Base-by-base conservation (phyloP, 2,329 filamentous ascomycete species). In the Penicillium sp. region DNA sequence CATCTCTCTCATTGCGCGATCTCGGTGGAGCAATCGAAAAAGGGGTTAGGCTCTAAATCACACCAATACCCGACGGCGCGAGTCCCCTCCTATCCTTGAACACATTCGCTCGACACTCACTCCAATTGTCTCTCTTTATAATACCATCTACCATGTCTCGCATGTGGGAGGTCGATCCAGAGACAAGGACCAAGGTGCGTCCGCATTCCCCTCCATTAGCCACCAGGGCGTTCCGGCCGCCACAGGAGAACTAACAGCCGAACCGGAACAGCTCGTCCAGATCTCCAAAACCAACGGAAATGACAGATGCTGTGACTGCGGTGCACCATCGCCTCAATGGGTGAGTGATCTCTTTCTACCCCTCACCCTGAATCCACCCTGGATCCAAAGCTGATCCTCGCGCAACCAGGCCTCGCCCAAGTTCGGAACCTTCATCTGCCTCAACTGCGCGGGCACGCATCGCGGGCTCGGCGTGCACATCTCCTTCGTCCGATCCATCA, bases 101-200 rank as follows among this genome's bases (percentile, higher is more conserved):
- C 31, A 39, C 38, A 37, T 28, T 29, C 42, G 20, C 37, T 39
- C 41, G 44, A 13, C 15, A 6, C 18, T 12, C 12, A 25, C 40
- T n/a, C 38, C 45, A 56, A 46, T 59, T 50, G 45, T 32, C 31
- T 29, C 40, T 15, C 29, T 41, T 9, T 25, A 23, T n/a, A 32
- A 46, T 53, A 58, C 32, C 44, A 42, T 46, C 53, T 52, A 55
- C 29, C 8, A 72, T 72, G 71, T 73, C 82, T 66, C 92, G 91
- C 75, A 92, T 95, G 87, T 98, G 93, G 93, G 93, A 98, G 77
- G 90, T 98, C 59, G 93, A 98, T 73, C 93, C 93, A 42, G 92
- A 97, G 78, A 97, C 92, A 54, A 84, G 89, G 74, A 89, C 87
- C 67, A 97, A 97, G 83, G 91, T 95, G 75, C 41, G 50, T 25